Percentiles rank a stretch among this genome's conserved stretches.
Evolutionary conservation across 441 rosid genomes (phyloP).

Genomic region (Bruguiera hainesii): DNA sequence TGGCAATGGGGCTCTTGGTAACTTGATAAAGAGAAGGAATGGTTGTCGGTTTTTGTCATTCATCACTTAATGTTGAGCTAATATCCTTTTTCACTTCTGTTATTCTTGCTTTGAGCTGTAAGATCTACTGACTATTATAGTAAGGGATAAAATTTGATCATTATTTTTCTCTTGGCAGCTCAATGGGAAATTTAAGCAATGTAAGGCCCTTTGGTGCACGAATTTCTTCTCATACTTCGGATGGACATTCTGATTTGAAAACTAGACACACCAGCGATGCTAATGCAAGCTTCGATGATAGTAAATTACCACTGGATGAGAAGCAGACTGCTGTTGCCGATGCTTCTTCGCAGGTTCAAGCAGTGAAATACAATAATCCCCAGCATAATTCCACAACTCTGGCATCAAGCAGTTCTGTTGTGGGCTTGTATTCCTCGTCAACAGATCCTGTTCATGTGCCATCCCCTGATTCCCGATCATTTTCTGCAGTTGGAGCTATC

Average conservation of each 20-base stretch:
- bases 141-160: slow-evolving; percentile 5
- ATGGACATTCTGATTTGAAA: slow-evolving; percentile 35
- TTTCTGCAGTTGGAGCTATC: slow-evolving; percentile 77
- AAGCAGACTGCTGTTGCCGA: slow-evolving; percentile 29
- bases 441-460: slow-evolving; percentile 96
- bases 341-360: slow-evolving; percentile 35
- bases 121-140: neutral
- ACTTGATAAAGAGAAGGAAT: too few relatives aligned
- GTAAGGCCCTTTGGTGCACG: slow-evolving; percentile 35
- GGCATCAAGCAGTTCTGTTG: slow-evolving; percentile 58
- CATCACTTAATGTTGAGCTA: too few relatives aligned
- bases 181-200: slow-evolving; percentile 36
- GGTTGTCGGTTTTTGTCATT: too few relatives aligned
- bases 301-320: slow-evolving; percentile 41
- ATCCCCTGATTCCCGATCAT: slow-evolving; percentile 79
- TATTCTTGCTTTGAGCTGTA: too few relatives aligned
- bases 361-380: slow-evolving; percentile 34
- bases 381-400: slow-evolving; percentile 35
- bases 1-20: neutral
- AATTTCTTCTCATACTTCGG: slow-evolving; percentile 33
- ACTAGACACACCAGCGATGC: slow-evolving; percentile 33
- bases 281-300: slow-evolving; percentile 31
- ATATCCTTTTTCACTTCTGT: too few relatives aligned
- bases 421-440: slow-evolving; percentile 80
- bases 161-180: slow-evolving; percentile 34